These are phyloP conservation scores for Colletotrichum sp. DNA, from an alignment of 2,329 filamentous ascomycete species.

Conservation along the genomic window DNA sequence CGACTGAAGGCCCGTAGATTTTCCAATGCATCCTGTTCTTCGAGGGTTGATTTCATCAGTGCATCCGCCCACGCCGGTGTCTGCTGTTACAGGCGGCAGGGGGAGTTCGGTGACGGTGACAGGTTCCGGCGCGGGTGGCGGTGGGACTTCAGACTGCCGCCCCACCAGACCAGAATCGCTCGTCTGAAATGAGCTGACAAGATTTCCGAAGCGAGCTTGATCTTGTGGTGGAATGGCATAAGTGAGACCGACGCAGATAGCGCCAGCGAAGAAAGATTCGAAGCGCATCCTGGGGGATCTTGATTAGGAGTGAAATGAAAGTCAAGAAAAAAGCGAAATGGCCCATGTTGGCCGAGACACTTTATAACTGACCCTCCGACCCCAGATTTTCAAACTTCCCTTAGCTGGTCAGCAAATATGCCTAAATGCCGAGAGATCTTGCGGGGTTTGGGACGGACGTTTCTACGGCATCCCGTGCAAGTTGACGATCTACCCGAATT, in stretches of 20 bases:
- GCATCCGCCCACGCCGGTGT: constrained; percentile 33
- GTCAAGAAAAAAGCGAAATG: neutral
- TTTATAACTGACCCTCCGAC: neutral
- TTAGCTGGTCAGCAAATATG: neutral
- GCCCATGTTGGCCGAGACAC: rapidly evolving
- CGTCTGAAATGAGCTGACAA: neutral
- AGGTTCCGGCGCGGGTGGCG: constrained; percentile 34
- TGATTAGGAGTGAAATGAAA: neutral
- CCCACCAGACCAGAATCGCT: no score
- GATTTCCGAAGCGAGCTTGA: neutral
- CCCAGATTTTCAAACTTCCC: neutral
- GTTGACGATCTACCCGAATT: neutral
- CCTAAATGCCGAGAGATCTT: neutral
- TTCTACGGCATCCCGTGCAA: neutral
- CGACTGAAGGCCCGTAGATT: neutral
- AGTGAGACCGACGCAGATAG: neutral
- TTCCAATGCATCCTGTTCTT: constrained; percentile 41
- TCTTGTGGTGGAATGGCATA: neutral
- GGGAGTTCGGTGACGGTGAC: constrained; percentile 39
- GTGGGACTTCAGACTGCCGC: constrained; percentile 11
- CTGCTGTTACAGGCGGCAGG: constrained; percentile 37
- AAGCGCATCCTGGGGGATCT: neutral
- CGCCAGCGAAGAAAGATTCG: neutral
- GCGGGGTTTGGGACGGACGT: neutral
- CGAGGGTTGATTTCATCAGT: constrained; percentile 34